Conservation (phyloP, 2,329 filamentous ascomycete genomes). For the Ophiostoma populinum region DNA sequence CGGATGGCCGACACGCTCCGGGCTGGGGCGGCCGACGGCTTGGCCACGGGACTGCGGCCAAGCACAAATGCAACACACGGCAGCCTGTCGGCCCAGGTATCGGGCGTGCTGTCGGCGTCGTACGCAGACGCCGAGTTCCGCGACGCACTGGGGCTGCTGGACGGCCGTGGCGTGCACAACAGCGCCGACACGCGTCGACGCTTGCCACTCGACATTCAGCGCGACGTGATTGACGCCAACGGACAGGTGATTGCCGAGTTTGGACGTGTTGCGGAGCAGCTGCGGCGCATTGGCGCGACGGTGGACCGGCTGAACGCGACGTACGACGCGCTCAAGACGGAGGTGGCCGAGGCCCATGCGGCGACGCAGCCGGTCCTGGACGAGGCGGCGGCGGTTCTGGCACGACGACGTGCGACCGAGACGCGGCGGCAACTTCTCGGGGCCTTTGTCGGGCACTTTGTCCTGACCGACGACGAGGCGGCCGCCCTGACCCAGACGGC, state of each 20-base stretch:
- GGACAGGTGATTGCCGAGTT: conserved; percentile 78
- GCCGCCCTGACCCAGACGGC: conserved; percentile 58
- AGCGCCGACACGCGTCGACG: conserved; percentile 63
- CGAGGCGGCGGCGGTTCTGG: conserved; percentile 58
- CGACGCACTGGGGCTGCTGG: conserved; percentile 64
- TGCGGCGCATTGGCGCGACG: conserved; percentile 64
- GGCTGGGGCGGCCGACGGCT: too few relatives aligned
- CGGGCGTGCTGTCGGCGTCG: conserved; percentile 72
- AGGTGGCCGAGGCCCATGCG: conserved; percentile 57
- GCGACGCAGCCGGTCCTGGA: conserved; percentile 59
- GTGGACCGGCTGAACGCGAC: conserved; percentile 63
- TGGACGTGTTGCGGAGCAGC: conserved; percentile 80
- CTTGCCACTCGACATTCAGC: conserved; percentile 68
- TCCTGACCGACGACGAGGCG: conserved; percentile 67
- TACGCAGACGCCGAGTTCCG: conserved; percentile 87
- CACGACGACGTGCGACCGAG: conserved; percentile 57
- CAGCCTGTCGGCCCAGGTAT: conserved; percentile 65
- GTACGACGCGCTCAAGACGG: conserved; percentile 63
- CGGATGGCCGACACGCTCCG: too few relatives aligned
- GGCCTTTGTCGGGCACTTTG: conserved; percentile 67
- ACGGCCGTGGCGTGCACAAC: conserved; percentile 54
- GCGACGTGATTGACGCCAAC: conserved; percentile 86
- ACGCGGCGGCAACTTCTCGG: conserved; percentile 62
- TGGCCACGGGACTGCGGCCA: too few relatives aligned
- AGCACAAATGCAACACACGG: too few relatives aligned